These are phyloP conservation scores for Gossypium longicalyx DNA, from an alignment of 345 rosid species.

Conservation along the genomic window DNA sequence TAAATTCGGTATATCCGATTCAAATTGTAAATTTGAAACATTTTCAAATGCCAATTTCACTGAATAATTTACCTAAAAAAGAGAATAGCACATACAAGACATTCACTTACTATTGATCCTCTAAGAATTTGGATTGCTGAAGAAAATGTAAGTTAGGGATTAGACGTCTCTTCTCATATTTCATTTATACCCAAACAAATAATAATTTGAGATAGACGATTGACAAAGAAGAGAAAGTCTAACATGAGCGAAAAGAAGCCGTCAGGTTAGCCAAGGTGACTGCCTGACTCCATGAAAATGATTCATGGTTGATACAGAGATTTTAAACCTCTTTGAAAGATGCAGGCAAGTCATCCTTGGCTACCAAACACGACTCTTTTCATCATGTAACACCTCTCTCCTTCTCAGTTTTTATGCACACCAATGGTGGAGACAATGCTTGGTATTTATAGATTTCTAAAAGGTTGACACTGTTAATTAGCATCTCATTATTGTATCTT, in stretches of 20 bases:
- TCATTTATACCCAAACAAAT: no score
- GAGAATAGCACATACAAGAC: no score
- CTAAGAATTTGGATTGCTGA: no score
- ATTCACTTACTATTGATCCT: no score
- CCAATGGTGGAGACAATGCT: neutral
- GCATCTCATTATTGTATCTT: neutral
- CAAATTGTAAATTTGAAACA: no score
- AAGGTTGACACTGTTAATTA: neutral
- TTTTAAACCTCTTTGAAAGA: conserved; percentile 1
- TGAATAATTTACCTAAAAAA: no score
- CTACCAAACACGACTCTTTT: conserved; percentile 31
- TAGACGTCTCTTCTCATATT: no score
- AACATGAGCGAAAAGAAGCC: conserved; percentile 17
- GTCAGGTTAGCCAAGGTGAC: conserved; percentile 21
- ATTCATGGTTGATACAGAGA: neutral
- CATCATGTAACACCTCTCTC: conserved; percentile 42
- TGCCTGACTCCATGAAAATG: conserved; percentile 12
- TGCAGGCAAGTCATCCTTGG: conserved; percentile 63
- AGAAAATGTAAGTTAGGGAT: no score
- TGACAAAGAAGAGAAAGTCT: conserved; percentile 9
- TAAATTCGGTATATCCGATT: no score
- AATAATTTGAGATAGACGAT: neutral
- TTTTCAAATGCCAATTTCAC: no score
- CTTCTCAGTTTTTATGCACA: conserved; percentile 1
- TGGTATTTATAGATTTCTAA: neutral